phyloP scores from a whole-genome alignment of 1,139 yeast genomes.

The Fermentozyma sake region DNA sequence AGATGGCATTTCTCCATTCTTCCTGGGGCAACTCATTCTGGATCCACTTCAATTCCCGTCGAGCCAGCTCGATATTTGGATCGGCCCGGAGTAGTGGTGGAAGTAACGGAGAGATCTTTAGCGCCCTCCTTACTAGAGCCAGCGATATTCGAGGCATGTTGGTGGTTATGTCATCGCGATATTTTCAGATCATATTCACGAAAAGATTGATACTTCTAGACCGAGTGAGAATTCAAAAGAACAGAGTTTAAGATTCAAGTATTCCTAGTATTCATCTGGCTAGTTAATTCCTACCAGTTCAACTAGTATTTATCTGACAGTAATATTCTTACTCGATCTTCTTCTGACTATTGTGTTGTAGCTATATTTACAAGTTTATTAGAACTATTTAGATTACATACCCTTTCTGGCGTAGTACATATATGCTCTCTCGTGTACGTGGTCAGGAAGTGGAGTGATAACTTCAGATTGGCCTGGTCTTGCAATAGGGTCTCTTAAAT shows the following conservation, averaged over 20 bases:
- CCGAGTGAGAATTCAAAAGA: too few species aligned
- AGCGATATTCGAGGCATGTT: slow-evolving; percentile 36
- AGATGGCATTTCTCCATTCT: slow-evolving; percentile 32
- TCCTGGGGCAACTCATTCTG: slow-evolving; percentile 32
- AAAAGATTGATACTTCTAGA: background rate
- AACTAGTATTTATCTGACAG: too few species aligned
- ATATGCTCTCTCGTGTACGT: slow-evolving; percentile 89
- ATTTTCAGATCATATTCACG: background rate
- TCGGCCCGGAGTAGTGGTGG: slow-evolving; percentile 33
- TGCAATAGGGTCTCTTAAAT: slow-evolving; percentile 93
- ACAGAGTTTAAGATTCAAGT: background rate
- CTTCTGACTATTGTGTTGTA: background rate
- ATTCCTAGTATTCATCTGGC: too few species aligned
- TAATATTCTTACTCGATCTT: background rate
- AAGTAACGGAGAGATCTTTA: slow-evolving; percentile 19
- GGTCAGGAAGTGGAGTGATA: slow-evolving; percentile 80
- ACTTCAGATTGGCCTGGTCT: slow-evolving; percentile 97
- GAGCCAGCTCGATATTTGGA: slow-evolving; percentile 25
- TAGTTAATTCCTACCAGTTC: too few species aligned
- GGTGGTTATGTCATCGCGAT: too few species aligned
- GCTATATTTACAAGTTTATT: slow-evolving; percentile 3
- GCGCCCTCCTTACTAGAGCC: slow-evolving; percentile 25
- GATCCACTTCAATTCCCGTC: slow-evolving; percentile 38
- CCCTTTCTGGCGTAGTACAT: slow-evolving; percentile 89
- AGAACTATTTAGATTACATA: slow-evolving; percentile 29